Base-by-base conservation (phyloP, 768 basidiomycete species). In the Gautieria morchelliformis region DNA sequence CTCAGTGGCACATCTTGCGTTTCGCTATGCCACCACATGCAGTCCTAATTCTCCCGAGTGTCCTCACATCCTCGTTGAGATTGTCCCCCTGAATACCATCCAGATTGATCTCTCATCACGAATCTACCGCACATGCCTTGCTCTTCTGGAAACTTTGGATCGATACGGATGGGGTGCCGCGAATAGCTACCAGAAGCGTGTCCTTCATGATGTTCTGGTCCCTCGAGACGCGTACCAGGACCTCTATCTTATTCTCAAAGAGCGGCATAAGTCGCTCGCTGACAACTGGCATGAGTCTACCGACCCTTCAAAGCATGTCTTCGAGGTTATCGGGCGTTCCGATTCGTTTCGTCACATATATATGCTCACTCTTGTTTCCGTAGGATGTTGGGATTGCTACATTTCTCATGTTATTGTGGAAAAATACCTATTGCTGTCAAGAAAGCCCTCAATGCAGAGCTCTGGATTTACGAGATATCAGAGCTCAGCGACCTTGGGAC, bases 351-450 rank as follows among this genome's bases (percentile, higher is more conserved):
- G 37, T 56, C 20, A 41, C 19, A 32, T 37, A 9, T 33, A 30
- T 48, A 46, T 2, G 10, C 14, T 46, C 10, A 56, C 14, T 53
- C 24, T 10, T 35, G 35, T 22, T 41, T 15, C 39, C 47, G 33
- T 63, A 95, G 88, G 95, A 98, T 67, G 91, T 97, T 37, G 91
- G 91, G 15, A 94, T 98, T 44, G 93, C 93, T 2, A 91, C 92
- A 1, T 97, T 89, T 68, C 75, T 98, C 27, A 91, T 97, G 71
- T 77, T 95, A 0, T 72, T 97, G 4, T 97, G 95, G 95, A 90
- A 87, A 63, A 75, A 80, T 37, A 83, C 82, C 14, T 95, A 82
- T 64, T 64, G 70, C 20, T 40, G 27, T 61, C 14, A 35, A 59
- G 30, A 39, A 52, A 46, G 8, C 32, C 56, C 11, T 9, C 41